A percentile compares a stretch with the other conserved stretches of the same genome.
Conservation (phyloP, 2,329 filamentous ascomycete genomes). For the Coniochaeta sp. region DNA sequence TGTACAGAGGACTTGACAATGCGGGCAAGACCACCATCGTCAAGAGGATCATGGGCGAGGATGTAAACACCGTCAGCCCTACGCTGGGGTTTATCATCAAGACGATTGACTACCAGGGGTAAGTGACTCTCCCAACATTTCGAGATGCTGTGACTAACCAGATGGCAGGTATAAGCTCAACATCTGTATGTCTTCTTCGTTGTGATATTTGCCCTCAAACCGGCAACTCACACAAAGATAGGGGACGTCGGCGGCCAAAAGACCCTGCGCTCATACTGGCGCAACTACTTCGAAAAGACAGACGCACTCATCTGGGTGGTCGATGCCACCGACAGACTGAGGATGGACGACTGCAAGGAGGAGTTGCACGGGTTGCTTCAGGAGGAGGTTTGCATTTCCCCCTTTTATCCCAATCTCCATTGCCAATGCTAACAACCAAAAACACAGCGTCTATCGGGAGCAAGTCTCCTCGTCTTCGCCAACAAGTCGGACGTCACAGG, state of each 20-base stretch:
- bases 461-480: constrained; percentile 86
- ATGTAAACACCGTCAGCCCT: constrained; percentile 93
- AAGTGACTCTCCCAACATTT: constrained; percentile 22
- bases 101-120: constrained; percentile 96
- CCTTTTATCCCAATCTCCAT: too few relatives aligned
- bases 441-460: constrained; percentile 75
- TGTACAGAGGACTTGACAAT: constrained; percentile 80
- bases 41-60: constrained; percentile 93
- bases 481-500: constrained; percentile 95
- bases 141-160: background rate
- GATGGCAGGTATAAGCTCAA: constrained; percentile 80
- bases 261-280: constrained; percentile 95
- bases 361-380: constrained; percentile 82
- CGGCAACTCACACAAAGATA: constrained; percentile 24
- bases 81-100: constrained; percentile 99
- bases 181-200: constrained; percentile 79
- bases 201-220: too few relatives aligned
- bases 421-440: constrained; percentile 6
- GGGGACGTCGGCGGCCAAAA: constrained; percentile 99
- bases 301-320: constrained; percentile 98
- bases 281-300: constrained; percentile 99
- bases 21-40: constrained; percentile 98
- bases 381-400: constrained; percentile 75
- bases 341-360: constrained; percentile 78
- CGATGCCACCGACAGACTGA: constrained; percentile 87